Conservation (phyloP, 2,329 filamentous ascomycete genomes). For the Penicillium sp. region DNA sequence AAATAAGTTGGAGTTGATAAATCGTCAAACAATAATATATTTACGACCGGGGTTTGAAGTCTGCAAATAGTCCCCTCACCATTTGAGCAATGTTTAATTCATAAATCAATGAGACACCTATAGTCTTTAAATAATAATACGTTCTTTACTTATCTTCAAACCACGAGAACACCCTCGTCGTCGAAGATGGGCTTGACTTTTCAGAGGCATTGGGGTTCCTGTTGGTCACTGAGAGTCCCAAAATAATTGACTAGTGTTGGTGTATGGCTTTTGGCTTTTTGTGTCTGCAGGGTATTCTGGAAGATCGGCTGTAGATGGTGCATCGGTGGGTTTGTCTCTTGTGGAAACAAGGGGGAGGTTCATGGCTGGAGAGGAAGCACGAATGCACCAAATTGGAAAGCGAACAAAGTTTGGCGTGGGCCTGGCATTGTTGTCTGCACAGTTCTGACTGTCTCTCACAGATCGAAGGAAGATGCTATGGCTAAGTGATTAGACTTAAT, state of each 20-base stretch:
- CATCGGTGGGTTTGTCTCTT: neutral
- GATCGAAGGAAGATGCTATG: neutral
- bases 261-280: too few relatives aligned
- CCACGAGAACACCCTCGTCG: neutral
- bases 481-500: too few relatives aligned
- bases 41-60: neutral
- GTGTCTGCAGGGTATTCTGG: too few relatives aligned
- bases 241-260: neutral
- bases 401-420: neutral
- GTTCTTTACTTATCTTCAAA: neutral
- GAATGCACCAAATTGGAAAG: too few relatives aligned
- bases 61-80: neutral
- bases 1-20: neutral
- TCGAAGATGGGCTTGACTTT: too few relatives aligned
- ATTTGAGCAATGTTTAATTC: neutral
- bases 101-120: neutral
- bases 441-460: too few relatives aligned
- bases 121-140: neutral
- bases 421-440: neutral
- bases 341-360: too few relatives aligned
- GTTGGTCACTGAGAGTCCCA: neutral
- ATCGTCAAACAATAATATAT: neutral
- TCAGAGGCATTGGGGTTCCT: neutral
- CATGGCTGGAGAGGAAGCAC: neutral
- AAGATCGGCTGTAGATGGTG: neutral